These are phyloP conservation scores for Colletotrichum scovillei DNA, from an alignment of 2,329 filamentous ascomycete species.

Conservation along the genomic window DNA sequence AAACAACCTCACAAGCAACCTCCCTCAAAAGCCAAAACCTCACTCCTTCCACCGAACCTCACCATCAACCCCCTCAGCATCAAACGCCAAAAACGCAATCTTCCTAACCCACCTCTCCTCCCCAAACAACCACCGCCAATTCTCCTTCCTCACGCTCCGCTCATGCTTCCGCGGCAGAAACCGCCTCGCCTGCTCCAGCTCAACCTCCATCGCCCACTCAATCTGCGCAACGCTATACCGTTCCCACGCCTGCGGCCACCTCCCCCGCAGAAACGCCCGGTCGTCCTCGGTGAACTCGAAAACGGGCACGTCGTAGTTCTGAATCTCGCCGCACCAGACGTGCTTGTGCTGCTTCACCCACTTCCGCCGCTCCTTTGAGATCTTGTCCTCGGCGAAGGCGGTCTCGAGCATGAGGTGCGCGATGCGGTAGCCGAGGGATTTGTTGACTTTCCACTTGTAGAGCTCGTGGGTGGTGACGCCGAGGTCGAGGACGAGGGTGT, in stretches of 20 bases:
- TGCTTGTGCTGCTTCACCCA: neutral
- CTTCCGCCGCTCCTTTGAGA: neutral
- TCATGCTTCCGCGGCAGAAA: neutral
- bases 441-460: neutral
- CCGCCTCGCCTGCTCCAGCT: neutral
- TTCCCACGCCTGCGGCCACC: neutral
- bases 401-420: neutral
- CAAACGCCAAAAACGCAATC: neutral
- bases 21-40: neutral
- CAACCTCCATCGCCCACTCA: neutral
- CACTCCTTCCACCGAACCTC: neutral
- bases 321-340: neutral
- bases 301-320: neutral
- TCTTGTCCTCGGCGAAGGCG: neutral
- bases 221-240: neutral
- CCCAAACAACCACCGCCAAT: neutral
- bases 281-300: neutral
- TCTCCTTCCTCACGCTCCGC: neutral
- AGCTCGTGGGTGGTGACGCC: neutral
- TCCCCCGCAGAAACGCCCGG: neutral
- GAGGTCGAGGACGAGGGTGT: neutral
- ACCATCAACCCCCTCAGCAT: neutral
- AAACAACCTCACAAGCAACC: no score
- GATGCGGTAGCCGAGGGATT: neutral
- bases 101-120: neutral